Percentiles rank a stretch among this genome's conserved stretches.
These are phyloP conservation scores for Glycine soja DNA, from an alignment of 306 rosid species.

Conservation along the genomic window DNA sequence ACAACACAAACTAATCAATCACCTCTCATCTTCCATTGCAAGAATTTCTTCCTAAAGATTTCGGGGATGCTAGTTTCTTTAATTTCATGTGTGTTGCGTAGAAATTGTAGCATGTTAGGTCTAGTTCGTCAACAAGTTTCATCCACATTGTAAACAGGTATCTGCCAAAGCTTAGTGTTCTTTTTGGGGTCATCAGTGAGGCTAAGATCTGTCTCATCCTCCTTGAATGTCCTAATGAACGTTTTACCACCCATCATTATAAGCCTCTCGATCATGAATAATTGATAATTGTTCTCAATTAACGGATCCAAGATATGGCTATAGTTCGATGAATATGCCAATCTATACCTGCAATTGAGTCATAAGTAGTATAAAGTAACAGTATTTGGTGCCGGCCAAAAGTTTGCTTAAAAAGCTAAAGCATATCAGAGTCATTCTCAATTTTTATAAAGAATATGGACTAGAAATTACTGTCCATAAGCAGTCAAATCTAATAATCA, in stretches of 20 bases:
- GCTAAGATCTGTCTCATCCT: constrained; percentile 70
- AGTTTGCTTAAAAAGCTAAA: constrained; percentile 3
- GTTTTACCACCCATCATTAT: constrained; percentile 82
- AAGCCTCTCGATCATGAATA: constrained; percentile 93
- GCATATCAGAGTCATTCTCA: constrained; percentile 2
- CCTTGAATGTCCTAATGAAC: constrained; percentile 84
- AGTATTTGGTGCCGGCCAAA: constrained; percentile 28
- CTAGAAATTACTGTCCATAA: constrained; percentile 22
- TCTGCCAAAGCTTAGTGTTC: constrained; percentile 89
- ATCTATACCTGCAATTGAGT: constrained; percentile 71
- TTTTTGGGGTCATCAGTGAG: constrained; percentile 95
- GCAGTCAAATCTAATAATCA: constrained; percentile 18
- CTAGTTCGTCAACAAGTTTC: constrained; percentile 59
- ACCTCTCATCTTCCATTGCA: constrained; percentile 36
- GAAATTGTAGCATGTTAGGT: constrained; percentile 3
- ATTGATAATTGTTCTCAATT: constrained; percentile 70
- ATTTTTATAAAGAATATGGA: constrained; percentile 18
- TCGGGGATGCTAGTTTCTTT: constrained; percentile 8
- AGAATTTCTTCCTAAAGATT: constrained; percentile 25
- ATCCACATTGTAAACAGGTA: constrained; percentile 73
- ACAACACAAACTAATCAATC: constrained; percentile 49
- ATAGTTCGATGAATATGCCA: constrained; percentile 81
- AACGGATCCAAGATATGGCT: constrained; percentile 74
- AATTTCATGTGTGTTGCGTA: background rate
- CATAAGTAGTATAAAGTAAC: constrained; percentile 35